Base-by-base conservation (phyloP, 306 rosid genomes). In the Carpinus fangiana region DNA sequence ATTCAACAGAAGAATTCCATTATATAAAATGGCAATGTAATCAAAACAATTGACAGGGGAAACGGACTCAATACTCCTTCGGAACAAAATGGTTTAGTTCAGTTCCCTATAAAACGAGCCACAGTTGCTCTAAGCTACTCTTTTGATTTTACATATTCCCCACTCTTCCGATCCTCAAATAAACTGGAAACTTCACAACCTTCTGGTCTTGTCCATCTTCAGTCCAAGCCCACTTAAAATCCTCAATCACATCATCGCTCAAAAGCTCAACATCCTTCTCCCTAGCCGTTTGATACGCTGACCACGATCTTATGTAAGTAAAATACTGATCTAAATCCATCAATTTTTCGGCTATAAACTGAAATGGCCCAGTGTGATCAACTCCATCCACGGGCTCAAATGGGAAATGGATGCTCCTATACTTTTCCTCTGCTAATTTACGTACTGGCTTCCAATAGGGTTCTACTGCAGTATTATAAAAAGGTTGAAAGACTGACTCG, bases 261-360 rank as follows among this genome's bases (percentile, higher is more conserved):
- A 94, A 78, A 81, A 88, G 89, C 87, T 92, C 98, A 83, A 92
- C 86, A 11, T 93, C 95, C 46, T 82, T 84, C 3, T 84, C 91
- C 79, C 82, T 90, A 0, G 96, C 97, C 12, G 86, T 86, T 74
- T 92, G 96, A 81, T 92, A 94, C 3, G 94, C 89, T n/a, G 97
- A 94, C 87, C 86, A 64, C 0, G 97, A 92, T 82, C 84, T 87
- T 69, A 92, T 3, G 26, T 87, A 94, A 0, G 79, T 85, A 28
- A 90, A 80, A 47, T 79, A 86, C 14, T 68, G 87, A 45, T 89
- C 92, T 38, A 88, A 82, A 55, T 76, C 70, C 92, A 88, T 88
- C 75, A 16, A 7, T 36, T 31, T 81, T 78, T 94, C 92, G 0
- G 83, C 18, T 36, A 72, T 90, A 82, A 94, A 88, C 82, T 86